Conservation (phyloP, 2,329 filamentous ascomycete species). For the Nigrospora osmanthi region DNA sequence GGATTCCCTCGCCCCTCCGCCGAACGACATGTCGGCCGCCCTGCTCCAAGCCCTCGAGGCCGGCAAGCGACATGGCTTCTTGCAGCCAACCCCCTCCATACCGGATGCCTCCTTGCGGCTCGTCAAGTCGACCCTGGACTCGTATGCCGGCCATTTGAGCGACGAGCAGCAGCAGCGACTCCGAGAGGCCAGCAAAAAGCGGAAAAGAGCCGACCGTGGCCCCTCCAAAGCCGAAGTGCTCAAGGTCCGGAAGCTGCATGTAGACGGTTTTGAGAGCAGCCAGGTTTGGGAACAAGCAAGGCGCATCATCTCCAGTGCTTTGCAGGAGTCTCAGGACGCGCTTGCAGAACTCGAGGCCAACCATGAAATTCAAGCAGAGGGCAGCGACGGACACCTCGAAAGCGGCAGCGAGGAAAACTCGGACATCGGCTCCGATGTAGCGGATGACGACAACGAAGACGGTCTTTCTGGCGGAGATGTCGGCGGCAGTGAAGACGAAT, state of each 20-base stretch:
- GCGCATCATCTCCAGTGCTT: conserved; percentile 60
- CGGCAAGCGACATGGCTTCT: conserved; percentile 61
- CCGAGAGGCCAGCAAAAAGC: conserved; percentile 64
- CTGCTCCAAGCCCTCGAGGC: conserved; percentile 51
- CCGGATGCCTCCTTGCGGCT: conserved; percentile 63
- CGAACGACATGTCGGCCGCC: conserved; percentile 34
- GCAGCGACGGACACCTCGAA: conserved; percentile 25
- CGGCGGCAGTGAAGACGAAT: conserved; percentile 22
- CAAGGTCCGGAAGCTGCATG: conserved; percentile 74
- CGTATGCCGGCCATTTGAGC: conserved; percentile 65
- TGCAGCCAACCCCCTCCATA: conserved; percentile 63
- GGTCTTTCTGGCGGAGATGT: conserved; percentile 19
- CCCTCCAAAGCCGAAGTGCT: conserved; percentile 45
- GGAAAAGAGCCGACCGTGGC: conserved; percentile 53
- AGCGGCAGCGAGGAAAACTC: conserved; percentile 13
- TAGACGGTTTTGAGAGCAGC: conserved; percentile 77
- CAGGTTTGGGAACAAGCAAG: conserved; percentile 94
- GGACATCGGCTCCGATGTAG: conserved; percentile 20
- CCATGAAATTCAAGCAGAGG: conserved; percentile 47
- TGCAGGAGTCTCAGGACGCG: conserved; percentile 38
- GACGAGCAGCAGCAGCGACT: conserved; percentile 63
- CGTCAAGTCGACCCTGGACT: conserved; percentile 74
- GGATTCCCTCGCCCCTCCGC: conserved; percentile 20
- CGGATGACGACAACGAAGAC: conserved; percentile 26
- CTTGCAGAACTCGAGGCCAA: conserved; percentile 41